Percentiles rank a stretch among this genome's conserved stretches.
Evolutionary conservation across 768 basidiomycete genomes (phyloP).

Genomic region (Cubamyces lactineus): DNA sequence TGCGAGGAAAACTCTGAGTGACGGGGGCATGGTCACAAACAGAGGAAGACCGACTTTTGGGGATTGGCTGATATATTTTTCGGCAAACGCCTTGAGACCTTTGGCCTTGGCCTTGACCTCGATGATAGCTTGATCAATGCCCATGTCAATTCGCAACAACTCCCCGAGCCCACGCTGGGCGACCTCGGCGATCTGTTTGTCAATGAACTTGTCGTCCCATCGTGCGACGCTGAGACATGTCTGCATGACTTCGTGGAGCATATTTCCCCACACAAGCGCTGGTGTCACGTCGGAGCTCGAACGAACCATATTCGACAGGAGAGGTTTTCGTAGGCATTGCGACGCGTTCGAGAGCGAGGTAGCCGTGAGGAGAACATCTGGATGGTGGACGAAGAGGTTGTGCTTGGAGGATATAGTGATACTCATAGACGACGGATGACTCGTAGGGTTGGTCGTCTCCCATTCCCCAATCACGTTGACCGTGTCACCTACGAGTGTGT

Average conservation of each 20-base stretch:
- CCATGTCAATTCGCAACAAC: constrained; percentile 61
- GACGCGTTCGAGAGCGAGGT: constrained; percentile 85
- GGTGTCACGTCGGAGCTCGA: constrained; percentile 63
- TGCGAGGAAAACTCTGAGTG: constrained; percentile 32
- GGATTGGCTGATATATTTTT: constrained; percentile 61
- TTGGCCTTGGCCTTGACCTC: constrained; percentile 66
- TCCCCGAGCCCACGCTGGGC: constrained; percentile 58
- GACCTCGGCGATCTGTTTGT: constrained; percentile 58
- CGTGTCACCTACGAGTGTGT: constrained; percentile 62
- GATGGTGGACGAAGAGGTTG: constrained; percentile 85
- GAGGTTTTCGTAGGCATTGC: constrained; percentile 83
- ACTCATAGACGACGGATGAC: constrained; percentile 40
- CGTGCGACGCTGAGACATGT: constrained; percentile 60
- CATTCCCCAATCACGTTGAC: constrained; percentile 73
- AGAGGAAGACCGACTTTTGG: constrained; percentile 58
- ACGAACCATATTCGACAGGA: constrained; percentile 69
- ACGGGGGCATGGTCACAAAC: not conserved
- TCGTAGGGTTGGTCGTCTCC: constrained; percentile 33
- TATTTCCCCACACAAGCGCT: constrained; percentile 85
- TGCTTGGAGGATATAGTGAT: constrained; percentile 64
- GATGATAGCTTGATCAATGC: constrained; percentile 62
- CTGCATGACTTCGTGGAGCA: constrained; percentile 93
- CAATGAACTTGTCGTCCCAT: constrained; percentile 70
- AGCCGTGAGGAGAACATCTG: constrained; percentile 89
- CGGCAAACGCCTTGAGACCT: constrained; percentile 66